Base-by-base conservation (phyloP, 495 filamentous ascomycete species). In the Lichina pygmaea region DNA sequence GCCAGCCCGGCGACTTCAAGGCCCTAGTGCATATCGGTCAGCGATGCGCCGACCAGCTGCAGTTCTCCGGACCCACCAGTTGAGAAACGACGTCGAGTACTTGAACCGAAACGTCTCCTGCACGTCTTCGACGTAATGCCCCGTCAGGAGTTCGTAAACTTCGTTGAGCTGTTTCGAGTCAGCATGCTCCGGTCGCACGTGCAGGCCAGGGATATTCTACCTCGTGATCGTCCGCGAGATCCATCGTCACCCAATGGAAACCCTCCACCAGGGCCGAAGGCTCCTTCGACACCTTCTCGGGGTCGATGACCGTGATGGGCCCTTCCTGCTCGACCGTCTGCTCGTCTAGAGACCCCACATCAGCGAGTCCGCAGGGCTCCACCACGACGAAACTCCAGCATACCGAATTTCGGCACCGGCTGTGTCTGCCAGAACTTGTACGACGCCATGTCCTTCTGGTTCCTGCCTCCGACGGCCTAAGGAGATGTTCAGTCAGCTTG, bases 361-460 rank as follows among this genome's bases (percentile, higher is more conserved):
- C 64, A 51, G 41, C 24, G 17, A 36, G 13, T 33, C 6, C 33
- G 17, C 32, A 16, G 34, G 17, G 16, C 13, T 8, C 6, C 7
- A 30, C 12, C 17, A 17, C 7, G 34, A 12, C 9, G 11, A 47
- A 45, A 2, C 48, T 12, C 42, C 1, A 39, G 31, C 44, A 41
- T 45, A 49, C 72, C 76, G 51, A 94, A 93, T 46, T 75, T 73
- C 8, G 82, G 80, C 33, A 97, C 89, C 0, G 89, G 89, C 57
- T 97, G 89, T 34, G 89, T 95, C 56, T 80, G 74, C 89, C 89
- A 97, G 60, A 97, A 97, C 60, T 91, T 93, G 67, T 94, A 93
- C 33, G 76, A 77, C 6, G 73, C 86, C 83, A 93, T 93, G 52
- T 94, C 86, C 60, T 92, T 93, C 51, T 73, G 72, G 53, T 91